Evolutionary conservation across 1,139 yeast species (phyloP), one percentile per base, ranked within the genome.

Genomic region (Debaryomycetaceae sp.): DNA sequence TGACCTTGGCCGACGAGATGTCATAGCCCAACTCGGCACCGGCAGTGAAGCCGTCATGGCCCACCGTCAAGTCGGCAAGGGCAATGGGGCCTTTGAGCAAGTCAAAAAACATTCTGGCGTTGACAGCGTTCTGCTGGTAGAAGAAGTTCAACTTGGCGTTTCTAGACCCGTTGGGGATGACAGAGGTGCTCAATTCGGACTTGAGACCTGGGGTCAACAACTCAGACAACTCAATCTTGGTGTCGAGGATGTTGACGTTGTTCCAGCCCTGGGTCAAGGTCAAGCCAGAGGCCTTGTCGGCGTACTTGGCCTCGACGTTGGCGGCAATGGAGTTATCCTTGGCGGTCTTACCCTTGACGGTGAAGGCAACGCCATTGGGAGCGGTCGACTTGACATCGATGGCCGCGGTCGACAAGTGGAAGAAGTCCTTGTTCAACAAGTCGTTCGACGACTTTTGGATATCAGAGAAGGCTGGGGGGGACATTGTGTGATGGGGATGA

Each of bases 21-120:
- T 93, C 97, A 73, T 91, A 91, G 54, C 95, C 94, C 56, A 91
- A 78, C 70, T 91, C 96, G 47, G 93, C 95, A 68, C 98, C 98
- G 50, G 91, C 93, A 48, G 94, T 79, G 76, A 88, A 83, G 49
- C 96, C 96, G 53, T 88, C 96, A 67, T 85, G 95, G 58, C 95
- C 95, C 53, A 89, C 78, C 45, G 95, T 81, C 59, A 86, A 77
- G 65, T 91, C 96, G 65, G 96, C 96, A 49, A 86, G 80, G 61
- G 95, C 89, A 48, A 83, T 73, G 52, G 97, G 96, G 50, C 96
- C 96, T 75, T 89, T 89, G 61, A 89, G 75, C 58, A 91, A 73
- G 68, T 93, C 96, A 52, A 93, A 86, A 71, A 85, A 85, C 49
- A 89, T 93, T 68, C 96, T 83, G 51, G 96, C 95, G 59, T 85